Evolutionary conservation across 2,329 filamentous ascomycete species (phyloP).

Genomic region (Colletotrichum somersetense): DNA sequence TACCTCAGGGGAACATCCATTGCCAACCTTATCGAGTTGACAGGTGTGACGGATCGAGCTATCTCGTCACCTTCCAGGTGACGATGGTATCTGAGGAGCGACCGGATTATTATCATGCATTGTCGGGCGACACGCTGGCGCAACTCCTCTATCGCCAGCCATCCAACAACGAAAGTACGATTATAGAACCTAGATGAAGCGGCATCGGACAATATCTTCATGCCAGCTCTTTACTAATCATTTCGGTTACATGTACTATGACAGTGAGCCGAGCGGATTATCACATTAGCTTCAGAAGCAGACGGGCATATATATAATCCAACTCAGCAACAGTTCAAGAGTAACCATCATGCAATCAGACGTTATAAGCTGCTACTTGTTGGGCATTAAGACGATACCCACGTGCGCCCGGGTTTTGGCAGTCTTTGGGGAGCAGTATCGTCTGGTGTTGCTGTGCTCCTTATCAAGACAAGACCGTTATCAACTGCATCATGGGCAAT

Average conservation of each 20-base stretch:
- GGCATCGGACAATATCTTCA: too few species aligned
- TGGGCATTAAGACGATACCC: too few species aligned
- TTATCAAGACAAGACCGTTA: too few species aligned
- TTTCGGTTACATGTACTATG: too few species aligned
- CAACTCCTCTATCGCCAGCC: background rate
- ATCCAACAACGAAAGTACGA: background rate
- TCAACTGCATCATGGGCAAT: constrained; percentile 4
- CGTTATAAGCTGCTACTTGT: background rate
- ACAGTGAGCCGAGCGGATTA: background rate
- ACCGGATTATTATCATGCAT: background rate
- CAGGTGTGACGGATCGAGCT: background rate
- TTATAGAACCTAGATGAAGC: background rate
- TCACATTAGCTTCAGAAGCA: background rate
- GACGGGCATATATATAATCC: background rate
- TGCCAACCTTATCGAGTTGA: background rate
- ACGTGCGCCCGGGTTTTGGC: background rate
- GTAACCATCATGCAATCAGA: background rate
- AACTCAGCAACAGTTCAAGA: background rate
- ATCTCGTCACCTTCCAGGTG: background rate
- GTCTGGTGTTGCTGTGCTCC: background rate
- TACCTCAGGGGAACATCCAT: too few species aligned
- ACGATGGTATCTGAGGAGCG: background rate
- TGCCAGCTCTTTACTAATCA: background rate
- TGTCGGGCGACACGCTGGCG: background rate
- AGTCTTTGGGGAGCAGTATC: background rate